These are phyloP conservation scores for Funneliformis caledonium DNA, from an alignment of 371 early-diverging fungal species.

Conservation along the genomic window DNA sequence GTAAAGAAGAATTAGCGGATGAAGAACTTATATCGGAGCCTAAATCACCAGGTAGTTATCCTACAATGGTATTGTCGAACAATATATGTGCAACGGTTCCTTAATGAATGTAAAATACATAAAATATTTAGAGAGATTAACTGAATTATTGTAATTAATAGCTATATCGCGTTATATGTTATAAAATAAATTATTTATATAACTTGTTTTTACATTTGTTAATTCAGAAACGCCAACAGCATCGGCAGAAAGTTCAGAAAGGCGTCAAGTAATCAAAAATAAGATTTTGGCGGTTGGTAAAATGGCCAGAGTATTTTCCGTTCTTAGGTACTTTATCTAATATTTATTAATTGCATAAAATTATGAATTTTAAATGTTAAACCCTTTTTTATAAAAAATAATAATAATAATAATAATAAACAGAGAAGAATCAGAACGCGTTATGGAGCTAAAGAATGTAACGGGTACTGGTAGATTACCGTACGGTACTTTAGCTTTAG, in stretches of 20 bases:
- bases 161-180: not conserved
- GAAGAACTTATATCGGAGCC: slow-evolving; percentile 49
- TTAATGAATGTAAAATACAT: not conserved
- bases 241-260: slow-evolving; percentile 42
- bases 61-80: not conserved
- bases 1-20: slow-evolving; percentile 73
- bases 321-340: slow-evolving; percentile 63
- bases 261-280: slow-evolving; percentile 79
- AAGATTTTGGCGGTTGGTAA: slow-evolving; percentile 94
- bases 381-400: not conserved
- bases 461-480: slow-evolving; percentile 85
- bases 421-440: slow-evolving; percentile 84
- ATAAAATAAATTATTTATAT: not conserved
- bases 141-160: not conserved
- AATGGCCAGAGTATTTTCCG: slow-evolving; percentile 86
- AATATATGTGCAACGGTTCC: not conserved
- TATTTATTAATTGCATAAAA: not conserved
- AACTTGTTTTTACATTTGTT: not conserved
- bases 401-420: not conserved
- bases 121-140: not conserved
- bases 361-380: not conserved
- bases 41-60: slow-evolving; percentile 24
- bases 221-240: slow-evolving; percentile 15
- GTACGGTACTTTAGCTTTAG: slow-evolving; percentile 83
- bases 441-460: slow-evolving; percentile 89